phyloP scores from a whole-genome alignment of 2,329 filamentous ascomycete genomes.

The Neofusicoccum ribis region DNA sequence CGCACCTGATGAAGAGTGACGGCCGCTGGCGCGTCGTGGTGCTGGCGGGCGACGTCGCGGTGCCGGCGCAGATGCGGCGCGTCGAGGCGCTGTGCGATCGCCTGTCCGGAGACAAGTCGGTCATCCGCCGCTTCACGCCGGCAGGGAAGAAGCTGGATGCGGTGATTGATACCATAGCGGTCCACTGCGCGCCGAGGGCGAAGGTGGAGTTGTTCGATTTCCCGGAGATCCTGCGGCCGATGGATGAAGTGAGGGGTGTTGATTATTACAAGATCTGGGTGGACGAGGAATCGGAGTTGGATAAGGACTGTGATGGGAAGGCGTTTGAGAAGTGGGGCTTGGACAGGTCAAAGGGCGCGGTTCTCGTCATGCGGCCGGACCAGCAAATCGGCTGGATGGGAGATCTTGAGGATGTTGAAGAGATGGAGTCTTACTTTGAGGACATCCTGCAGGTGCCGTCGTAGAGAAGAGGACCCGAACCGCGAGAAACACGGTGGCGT shows the following conservation, averaged over 20 bases:
- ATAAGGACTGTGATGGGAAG: neutral
- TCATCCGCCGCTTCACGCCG: neutral
- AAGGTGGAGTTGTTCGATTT: neutral
- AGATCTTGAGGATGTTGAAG: neutral
- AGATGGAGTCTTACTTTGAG: neutral
- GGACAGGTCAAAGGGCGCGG: neutral
- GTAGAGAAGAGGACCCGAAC: no score
- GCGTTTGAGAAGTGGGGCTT: neutral
- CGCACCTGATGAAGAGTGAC: constrained; percentile 56
- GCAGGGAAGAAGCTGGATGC: neutral
- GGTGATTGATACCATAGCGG: neutral
- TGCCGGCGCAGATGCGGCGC: constrained; percentile 43
- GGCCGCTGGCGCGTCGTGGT: constrained; percentile 61
- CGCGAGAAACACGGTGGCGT: no score
- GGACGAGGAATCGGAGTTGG: constrained; percentile 1
- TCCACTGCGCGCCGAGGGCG: neutral
- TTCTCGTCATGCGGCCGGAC: constrained; percentile 8
- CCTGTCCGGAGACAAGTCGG: no score
- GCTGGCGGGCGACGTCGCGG: constrained; percentile 60
- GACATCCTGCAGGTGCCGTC: neutral
- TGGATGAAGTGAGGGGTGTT: neutral
- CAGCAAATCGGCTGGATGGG: constrained; percentile 1
- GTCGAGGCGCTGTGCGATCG: constrained; percentile 33
- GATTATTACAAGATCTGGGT: neutral
- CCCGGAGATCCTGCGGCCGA: neutral